These are phyloP conservation scores for Aspergillus spinulosporus DNA, from an alignment of 2,329 filamentous ascomycete species.

Conservation along the genomic window DNA sequence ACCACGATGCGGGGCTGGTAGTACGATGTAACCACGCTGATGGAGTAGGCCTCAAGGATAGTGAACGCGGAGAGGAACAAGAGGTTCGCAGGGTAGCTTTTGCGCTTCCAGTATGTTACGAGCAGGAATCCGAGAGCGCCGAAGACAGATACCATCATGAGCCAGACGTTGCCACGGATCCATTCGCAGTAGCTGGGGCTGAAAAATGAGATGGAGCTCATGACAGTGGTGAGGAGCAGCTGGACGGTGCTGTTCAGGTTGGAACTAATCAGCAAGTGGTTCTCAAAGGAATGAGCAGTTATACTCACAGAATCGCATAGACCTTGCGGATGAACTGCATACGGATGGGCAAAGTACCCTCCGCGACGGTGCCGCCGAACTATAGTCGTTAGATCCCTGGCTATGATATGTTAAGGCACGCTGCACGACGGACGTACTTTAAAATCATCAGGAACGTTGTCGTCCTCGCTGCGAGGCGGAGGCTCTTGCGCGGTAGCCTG, in stretches of 20 bases:
- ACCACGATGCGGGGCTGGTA: conserved; percentile 67
- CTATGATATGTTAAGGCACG: not conserved
- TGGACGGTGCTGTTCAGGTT: conserved; percentile 67
- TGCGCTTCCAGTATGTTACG: conserved; percentile 92
- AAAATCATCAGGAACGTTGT: conserved; percentile 96
- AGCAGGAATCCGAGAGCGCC: conserved; percentile 81
- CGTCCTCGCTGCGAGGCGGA: conserved; percentile 71
- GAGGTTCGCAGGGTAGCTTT: conserved; percentile 91
- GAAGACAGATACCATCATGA: conserved; percentile 85
- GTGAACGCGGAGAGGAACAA: conserved; percentile 86
- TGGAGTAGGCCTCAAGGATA: conserved; percentile 85
- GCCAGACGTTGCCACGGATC: conserved; percentile 80
- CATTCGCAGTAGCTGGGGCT: conserved; percentile 74
- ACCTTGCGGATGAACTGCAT: conserved; percentile 98
- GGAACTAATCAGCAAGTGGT: not conserved
- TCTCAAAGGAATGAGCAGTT: not conserved
- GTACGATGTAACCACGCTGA: conserved; percentile 89
- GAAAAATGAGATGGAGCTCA: conserved; percentile 85
- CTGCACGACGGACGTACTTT: conserved; percentile 59
- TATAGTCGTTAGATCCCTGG: conserved; percentile 36
- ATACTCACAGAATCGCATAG: conserved; percentile 79
- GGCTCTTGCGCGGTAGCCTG: conserved; percentile 57
- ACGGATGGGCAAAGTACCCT: conserved; percentile 91
- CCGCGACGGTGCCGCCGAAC: conserved; percentile 91
- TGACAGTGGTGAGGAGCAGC: conserved; percentile 76